phyloP scores from a whole-genome alignment of 352 stramenopile genomes.

The Discostella stelligera region DNA sequence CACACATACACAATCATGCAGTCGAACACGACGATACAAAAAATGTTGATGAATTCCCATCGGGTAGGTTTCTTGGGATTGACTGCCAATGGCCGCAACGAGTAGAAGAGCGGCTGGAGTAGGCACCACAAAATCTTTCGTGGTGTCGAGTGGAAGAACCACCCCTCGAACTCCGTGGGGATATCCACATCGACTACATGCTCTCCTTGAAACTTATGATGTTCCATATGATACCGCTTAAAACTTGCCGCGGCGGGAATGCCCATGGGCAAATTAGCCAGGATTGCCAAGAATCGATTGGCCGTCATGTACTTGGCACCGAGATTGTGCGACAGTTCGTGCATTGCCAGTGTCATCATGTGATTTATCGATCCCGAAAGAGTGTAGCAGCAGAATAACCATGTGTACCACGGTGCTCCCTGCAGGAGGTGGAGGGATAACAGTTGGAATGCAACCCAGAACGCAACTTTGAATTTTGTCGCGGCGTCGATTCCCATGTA shows the following conservation, averaged over 20 bases:
- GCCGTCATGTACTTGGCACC: constrained; percentile 88
- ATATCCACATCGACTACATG: constrained; percentile 93
- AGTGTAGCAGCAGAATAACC: constrained; percentile 83
- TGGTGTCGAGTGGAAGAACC: constrained; percentile 86
- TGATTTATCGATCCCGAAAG: constrained; percentile 92
- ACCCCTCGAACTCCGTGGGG: constrained; percentile 88
- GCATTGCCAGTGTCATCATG: constrained; percentile 92
- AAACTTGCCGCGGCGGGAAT: constrained; percentile 91
- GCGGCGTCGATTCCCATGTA: constrained; percentile 85
- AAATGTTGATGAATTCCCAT: constrained; percentile 89
- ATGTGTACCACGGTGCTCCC: constrained; percentile 78
- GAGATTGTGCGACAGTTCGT: constrained; percentile 95
- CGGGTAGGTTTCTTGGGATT: constrained; percentile 87
- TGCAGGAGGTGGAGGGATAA: constrained; percentile 82
- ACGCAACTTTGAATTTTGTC: constrained; percentile 87
- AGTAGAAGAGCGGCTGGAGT: constrained; percentile 93
- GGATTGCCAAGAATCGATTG: constrained; percentile 90
- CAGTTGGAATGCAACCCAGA: constrained; percentile 86
- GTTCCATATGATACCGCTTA: constrained; percentile 96
- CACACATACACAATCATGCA: constrained; percentile 83
- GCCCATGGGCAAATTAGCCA: constrained; percentile 91
- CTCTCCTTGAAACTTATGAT: constrained; percentile 94
- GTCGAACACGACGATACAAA: constrained; percentile 87
- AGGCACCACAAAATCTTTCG: constrained; percentile 91
- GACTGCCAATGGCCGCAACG: constrained; percentile 88